Conservation (phyloP, 2,329 filamentous ascomycete species). For the Plenodomus biglobosus region DNA sequence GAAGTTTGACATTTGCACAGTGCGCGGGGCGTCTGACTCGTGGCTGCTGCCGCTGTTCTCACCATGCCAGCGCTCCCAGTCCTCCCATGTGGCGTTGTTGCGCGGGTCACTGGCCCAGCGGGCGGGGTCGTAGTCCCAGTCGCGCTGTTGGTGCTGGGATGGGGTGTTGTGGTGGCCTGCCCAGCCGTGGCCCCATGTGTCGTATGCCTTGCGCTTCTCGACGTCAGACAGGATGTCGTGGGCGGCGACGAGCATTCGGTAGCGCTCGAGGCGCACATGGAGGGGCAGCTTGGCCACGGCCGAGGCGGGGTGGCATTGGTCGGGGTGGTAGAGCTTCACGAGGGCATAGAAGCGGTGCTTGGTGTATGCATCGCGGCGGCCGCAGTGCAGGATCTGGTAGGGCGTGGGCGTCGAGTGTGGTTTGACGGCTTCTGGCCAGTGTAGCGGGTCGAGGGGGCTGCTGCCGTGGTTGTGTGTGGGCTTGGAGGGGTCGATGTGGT, state of each 20-base stretch:
- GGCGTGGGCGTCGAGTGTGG: slow-evolving; percentile 66
- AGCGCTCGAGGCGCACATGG: slow-evolving; percentile 76
- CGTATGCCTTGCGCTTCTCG: slow-evolving; percentile 76
- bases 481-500: slow-evolving; percentile 16
- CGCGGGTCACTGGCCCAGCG: slow-evolving; percentile 51
- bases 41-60: slow-evolving; percentile 32
- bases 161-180: slow-evolving; percentile 38
- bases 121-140: slow-evolving; percentile 30
- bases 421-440: slow-evolving; percentile 37
- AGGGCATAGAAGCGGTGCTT: slow-evolving; percentile 86
- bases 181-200: slow-evolving; percentile 82
- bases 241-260: slow-evolving; percentile 83
- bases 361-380: slow-evolving; percentile 68
- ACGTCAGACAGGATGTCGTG: slow-evolving; percentile 87
- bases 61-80: slow-evolving; percentile 71
- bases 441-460: slow-evolving; percentile 24
- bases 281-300: slow-evolving; percentile 54
- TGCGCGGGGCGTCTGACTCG: slow-evolving; percentile 42
- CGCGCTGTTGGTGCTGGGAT: slow-evolving; percentile 26
- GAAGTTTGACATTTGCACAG: slow-evolving; percentile 74
- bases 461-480: slow-evolving; percentile 5
- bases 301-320: slow-evolving; percentile 54
- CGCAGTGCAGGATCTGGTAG: slow-evolving; percentile 79
- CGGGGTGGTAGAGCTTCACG: slow-evolving; percentile 95
- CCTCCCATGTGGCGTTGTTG: slow-evolving; percentile 93